These are phyloP conservation scores for Melampsora americana DNA, from an alignment of 1,284 basidiomycete genomes.

Conservation along the genomic window DNA sequence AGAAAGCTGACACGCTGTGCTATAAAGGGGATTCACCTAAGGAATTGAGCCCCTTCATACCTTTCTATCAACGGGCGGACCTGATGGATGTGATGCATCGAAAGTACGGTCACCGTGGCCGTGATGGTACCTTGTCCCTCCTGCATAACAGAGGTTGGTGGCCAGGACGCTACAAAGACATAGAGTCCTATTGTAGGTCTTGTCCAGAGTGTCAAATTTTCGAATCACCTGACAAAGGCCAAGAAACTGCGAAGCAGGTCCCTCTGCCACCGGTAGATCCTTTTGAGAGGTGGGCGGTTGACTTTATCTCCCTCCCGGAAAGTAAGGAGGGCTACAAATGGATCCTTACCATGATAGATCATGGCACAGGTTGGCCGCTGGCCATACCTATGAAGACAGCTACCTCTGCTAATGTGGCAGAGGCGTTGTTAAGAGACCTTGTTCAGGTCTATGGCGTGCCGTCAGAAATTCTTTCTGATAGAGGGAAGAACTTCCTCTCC, in stretches of 20 bases:
- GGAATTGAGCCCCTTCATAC: neutral
- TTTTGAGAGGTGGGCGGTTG: constrained; percentile 9
- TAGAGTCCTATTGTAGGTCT: neutral
- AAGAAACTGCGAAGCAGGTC: neutral
- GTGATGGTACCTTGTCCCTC: neutral
- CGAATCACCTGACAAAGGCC: neutral
- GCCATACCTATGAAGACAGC: constrained; percentile 1
- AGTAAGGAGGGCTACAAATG: neutral
- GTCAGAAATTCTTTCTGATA: constrained; percentile 1
- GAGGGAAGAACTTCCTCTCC: constrained; percentile 9
- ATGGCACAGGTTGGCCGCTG: constrained; percentile 10
- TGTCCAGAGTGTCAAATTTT: neutral
- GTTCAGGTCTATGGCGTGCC: neutral
- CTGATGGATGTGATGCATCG: neutral
- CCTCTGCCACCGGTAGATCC: neutral
- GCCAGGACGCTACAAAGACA: neutral
- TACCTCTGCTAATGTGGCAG: neutral
- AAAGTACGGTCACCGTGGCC: neutral
- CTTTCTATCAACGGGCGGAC: neutral
- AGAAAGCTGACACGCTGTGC: neutral
- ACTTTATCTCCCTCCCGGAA: constrained; percentile 1
- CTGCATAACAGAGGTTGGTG: neutral
- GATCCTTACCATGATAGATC: constrained; percentile 10
- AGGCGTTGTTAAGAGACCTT: neutral
- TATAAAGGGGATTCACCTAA: neutral